Evolutionary conservation across 2,329 filamentous ascomycete species (phyloP).

Genomic region (Cercospora sesami): DNA sequence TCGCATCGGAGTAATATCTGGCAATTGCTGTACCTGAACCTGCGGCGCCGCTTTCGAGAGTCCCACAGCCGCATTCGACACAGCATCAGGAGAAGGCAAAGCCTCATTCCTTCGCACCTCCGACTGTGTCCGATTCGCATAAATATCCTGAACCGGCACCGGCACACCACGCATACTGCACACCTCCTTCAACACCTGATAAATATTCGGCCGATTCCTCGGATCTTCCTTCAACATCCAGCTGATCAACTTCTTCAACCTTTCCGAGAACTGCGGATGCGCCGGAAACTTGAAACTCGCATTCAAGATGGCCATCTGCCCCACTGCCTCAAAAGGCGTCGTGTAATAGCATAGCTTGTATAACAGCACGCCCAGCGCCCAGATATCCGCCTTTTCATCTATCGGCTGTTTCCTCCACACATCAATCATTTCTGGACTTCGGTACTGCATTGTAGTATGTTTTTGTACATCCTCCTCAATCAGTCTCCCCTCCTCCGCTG

Average conservation of each 20-base stretch:
- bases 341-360: constrained; percentile 99
- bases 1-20: constrained; percentile 91
- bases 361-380: constrained; percentile 89
- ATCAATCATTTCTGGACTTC: constrained; percentile 98
- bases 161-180: constrained; percentile 84
- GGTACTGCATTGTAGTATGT: constrained; percentile 95
- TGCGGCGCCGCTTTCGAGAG: constrained; percentile 77
- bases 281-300: constrained; percentile 89
- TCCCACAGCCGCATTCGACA: constrained; percentile 55
- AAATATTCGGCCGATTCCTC: constrained; percentile 81
- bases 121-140: constrained; percentile 58
- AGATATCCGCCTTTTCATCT: constrained; percentile 98
- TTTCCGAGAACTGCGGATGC: constrained; percentile 86
- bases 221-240: constrained; percentile 89
- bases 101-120: constrained; percentile 63
- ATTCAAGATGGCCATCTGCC: constrained; percentile 94
- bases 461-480: constrained; percentile 97
- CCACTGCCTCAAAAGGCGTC: constrained; percentile 96
- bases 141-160: constrained; percentile 79
- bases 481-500: constrained; percentile 81
- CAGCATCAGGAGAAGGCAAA: constrained; percentile 56
- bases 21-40: constrained; percentile 70
- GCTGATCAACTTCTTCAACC: constrained; percentile 84
- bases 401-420: constrained; percentile 96
- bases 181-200: constrained; percentile 82